These are phyloP conservation scores for Blyttiomyces sp. DNA, from an alignment of 371 early-diverging fungal species.

Conservation along the genomic window DNA sequence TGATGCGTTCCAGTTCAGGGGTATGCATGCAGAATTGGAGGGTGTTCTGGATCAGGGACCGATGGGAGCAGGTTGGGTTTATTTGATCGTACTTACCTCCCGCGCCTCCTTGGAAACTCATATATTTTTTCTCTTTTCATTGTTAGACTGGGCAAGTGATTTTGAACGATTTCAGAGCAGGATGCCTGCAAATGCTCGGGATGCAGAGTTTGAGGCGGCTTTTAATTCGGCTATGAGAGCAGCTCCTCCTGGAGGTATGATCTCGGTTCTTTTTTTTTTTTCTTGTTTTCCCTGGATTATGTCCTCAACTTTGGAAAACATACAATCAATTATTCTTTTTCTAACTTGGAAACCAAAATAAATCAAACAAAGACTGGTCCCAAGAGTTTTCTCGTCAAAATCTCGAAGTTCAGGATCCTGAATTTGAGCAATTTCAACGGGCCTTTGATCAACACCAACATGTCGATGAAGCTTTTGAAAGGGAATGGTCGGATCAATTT, in stretches of 20 bases:
- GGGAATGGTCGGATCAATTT: constrained; percentile 27
- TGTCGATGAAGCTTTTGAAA: constrained; percentile 5
- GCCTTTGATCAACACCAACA: constrained; percentile 12
- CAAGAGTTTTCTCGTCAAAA: background rate
- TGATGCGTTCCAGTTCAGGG: background rate
- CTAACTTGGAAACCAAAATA: too few species aligned
- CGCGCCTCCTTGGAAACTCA: too few species aligned
- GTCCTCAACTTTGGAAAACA: too few species aligned
- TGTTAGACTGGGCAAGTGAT: constrained; percentile 13
- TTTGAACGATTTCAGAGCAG: constrained; percentile 8
- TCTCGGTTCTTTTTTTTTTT: too few species aligned
- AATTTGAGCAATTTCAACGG: too few species aligned
- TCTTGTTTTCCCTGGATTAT: too few species aligned
- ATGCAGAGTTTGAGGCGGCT: constrained; percentile 16
- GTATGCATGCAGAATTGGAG: background rate
- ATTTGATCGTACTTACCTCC: too few species aligned
- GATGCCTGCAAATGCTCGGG: background rate
- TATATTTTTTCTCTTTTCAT: background rate
- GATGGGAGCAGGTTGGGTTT: too few species aligned
- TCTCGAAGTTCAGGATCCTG: constrained; percentile 3
- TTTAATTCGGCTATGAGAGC: too few species aligned
- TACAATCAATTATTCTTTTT: too few species aligned
- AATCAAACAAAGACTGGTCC: too few species aligned
- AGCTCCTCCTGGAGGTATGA: too few species aligned
- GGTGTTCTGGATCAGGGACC: background rate